Conservation (phyloP, 495 filamentous ascomycete species). For the Aspergillus avenaceus region DNA sequence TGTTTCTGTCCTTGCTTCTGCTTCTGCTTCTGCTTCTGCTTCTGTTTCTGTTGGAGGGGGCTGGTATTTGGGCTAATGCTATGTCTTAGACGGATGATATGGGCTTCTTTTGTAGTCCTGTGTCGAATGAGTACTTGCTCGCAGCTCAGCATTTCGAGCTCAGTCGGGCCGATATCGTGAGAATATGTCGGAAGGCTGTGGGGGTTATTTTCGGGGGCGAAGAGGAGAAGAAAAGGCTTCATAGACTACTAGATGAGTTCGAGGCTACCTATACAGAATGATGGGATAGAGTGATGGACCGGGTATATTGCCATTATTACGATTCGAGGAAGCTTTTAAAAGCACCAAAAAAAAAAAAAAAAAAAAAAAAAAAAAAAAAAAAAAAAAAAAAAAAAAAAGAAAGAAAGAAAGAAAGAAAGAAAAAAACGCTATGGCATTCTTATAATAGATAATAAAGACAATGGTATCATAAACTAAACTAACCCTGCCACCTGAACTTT, state of each 20-base stretch:
- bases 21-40: too few species aligned
- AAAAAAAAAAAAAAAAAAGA: too few species aligned
- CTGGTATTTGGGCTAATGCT: not conserved
- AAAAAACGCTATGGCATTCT: not conserved
- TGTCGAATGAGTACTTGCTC: slow-evolving; percentile 78
- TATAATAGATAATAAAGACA: not conserved
- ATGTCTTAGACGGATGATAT: slow-evolving; percentile 82
- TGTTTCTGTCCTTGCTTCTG: too few species aligned
- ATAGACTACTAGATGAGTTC: slow-evolving; percentile 41
- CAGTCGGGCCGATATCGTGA: slow-evolving; percentile 47
- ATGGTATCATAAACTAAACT: slow-evolving; percentile 3
- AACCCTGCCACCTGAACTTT: slow-evolving; percentile 56
- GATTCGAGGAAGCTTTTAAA: too few species aligned
- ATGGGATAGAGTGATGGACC: slow-evolving; percentile 1
- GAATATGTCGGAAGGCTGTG: slow-evolving; percentile 52
- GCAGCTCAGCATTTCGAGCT: slow-evolving; percentile 69
- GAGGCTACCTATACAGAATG: slow-evolving; percentile 8
- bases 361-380: too few species aligned
- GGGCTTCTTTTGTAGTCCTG: slow-evolving; percentile 71
- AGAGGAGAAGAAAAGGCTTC: slow-evolving; percentile 55
- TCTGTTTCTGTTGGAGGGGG: not conserved
- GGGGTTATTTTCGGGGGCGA: slow-evolving; percentile 63
- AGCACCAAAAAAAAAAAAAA: too few species aligned
- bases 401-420: not conserved
- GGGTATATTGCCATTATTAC: too few species aligned